Evolutionary conservation across 1,284 basidiomycete genomes (phyloP).

Genomic region (Malassezia caprae): DNA sequence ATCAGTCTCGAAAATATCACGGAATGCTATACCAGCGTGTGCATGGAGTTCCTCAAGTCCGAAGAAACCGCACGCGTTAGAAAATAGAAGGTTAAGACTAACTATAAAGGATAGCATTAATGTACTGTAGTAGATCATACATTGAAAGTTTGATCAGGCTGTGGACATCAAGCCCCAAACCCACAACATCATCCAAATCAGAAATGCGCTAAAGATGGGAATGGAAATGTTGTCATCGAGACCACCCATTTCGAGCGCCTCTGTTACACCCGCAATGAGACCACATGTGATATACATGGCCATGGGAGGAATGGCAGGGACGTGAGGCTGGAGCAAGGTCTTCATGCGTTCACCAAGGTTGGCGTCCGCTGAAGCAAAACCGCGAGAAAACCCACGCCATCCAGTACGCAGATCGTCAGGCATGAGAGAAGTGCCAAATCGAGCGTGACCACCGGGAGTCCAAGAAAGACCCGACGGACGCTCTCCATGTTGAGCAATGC

Average conservation of each 20-base stretch:
- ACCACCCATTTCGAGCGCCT: conserved; percentile 62
- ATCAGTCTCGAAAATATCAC: conserved; percentile 16
- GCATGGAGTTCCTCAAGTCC: conserved; percentile 3
- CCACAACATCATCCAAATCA: conserved; percentile 55
- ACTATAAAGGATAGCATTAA: background rate
- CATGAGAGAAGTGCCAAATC: conserved; percentile 29
- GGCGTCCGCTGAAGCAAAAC: conserved; percentile 20
- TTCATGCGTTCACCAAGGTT: background rate
- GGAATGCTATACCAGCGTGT: conserved; percentile 16
- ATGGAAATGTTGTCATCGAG: conserved; percentile 88
- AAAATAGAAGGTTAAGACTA: background rate
- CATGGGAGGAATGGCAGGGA: conserved; percentile 30
- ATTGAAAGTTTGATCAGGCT: background rate
- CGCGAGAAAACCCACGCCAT: conserved; percentile 24
- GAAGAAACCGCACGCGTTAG: background rate
- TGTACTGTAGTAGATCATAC: background rate
- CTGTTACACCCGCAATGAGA: conserved; percentile 47
- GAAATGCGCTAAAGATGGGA: conserved; percentile 76
- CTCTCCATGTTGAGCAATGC: conserved; percentile 28
- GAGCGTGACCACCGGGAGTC: conserved; percentile 15
- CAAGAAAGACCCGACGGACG: conserved; percentile 36
- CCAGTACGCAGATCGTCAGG: conserved; percentile 24
- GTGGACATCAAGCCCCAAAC: conserved; percentile 26
- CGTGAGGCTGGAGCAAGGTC: background rate
- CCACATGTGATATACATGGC: conserved; percentile 34